phyloP scores from a whole-genome alignment of 768 basidiomycete species.

The Leucosporidium yakuticum region DNA sequence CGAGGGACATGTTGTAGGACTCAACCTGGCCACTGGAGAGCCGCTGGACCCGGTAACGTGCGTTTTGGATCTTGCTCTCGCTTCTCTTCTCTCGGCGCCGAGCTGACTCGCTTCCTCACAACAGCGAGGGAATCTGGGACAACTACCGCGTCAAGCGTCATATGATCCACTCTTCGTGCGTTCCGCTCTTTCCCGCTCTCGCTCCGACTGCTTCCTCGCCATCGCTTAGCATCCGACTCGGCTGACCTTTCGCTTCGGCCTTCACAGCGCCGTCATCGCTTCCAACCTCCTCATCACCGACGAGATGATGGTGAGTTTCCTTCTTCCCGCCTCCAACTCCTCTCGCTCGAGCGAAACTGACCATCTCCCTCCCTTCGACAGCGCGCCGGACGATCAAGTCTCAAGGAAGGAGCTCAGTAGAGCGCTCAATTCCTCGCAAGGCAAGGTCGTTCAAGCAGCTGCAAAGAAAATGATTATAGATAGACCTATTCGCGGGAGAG shows the following conservation, averaged over 20 bases:
- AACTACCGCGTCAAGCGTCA: slow-evolving; percentile 98
- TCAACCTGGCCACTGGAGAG: slow-evolving; percentile 88
- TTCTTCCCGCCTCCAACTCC: neutral
- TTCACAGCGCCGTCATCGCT: slow-evolving; percentile 58
- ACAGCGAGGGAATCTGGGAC: slow-evolving; percentile 84
- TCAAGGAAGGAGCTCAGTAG: slow-evolving; percentile 25
- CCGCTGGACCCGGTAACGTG: slow-evolving; percentile 85
- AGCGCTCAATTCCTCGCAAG: neutral
- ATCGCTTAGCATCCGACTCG: slow-evolving; percentile 40
- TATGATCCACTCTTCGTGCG: slow-evolving; percentile 93
- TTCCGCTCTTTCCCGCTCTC: too few species aligned
- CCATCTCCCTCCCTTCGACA: neutral
- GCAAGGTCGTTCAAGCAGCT: too few species aligned
- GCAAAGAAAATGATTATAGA: too few species aligned
- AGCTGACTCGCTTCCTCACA: neutral
- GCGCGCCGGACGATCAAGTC: slow-evolving; percentile 32
- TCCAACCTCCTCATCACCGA: slow-evolving; percentile 92
- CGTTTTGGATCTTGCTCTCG: neutral
- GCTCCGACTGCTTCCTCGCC: too few species aligned
- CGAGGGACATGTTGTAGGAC: slow-evolving; percentile 84
- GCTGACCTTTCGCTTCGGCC: neutral
- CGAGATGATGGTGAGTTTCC: slow-evolving; percentile 60
- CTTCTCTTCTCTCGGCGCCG: neutral
- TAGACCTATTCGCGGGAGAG: too few species aligned
- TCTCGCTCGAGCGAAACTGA: neutral